Percentiles rank a stretch among this genome's conserved stretches.
phyloP scores from a whole-genome alignment of 768 basidiomycete genomes.

The Clitopilus hobsonii region DNA sequence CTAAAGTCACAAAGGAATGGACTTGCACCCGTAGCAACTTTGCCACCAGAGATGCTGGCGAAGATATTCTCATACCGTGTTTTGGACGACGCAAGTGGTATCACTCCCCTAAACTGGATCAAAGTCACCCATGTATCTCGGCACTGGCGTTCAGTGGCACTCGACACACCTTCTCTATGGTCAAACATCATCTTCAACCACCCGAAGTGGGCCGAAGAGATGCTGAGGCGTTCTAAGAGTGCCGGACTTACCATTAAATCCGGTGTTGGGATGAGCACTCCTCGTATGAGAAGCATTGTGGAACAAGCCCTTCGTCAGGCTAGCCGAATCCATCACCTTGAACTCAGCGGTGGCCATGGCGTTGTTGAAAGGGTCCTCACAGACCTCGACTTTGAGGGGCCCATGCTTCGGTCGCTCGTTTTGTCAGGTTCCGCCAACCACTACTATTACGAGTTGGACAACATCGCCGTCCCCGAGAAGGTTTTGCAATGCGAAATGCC shows the following conservation, averaged over 20 bases:
- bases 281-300: constrained; percentile 21
- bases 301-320: constrained; percentile 25
- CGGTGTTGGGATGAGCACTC: constrained; percentile 19
- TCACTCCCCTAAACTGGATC: constrained; percentile 25
- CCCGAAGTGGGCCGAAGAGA: constrained; percentile 33
- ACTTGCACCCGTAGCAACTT: constrained; percentile 28
- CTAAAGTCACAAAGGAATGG: constrained; percentile 32
- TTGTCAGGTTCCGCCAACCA: constrained; percentile 15
- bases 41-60: constrained; percentile 39
- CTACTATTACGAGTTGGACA: constrained; percentile 12
- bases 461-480: constrained; percentile 17
- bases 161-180: constrained; percentile 39
- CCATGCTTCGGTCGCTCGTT: constrained; percentile 26
- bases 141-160: constrained; percentile 39
- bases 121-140: constrained; percentile 33
- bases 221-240: constrained; percentile 41
- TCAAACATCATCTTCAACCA: constrained; percentile 26
- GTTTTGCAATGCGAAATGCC: constrained; percentile 28
- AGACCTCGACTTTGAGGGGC: constrained; percentile 18
- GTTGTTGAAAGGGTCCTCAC: constrained; percentile 22
- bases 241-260: constrained; percentile 26
- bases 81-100: constrained; percentile 5
- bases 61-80: constrained; percentile 29
- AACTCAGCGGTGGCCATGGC: constrained; percentile 18
- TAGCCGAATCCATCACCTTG: constrained; percentile 27